phyloP scores from a whole-genome alignment of 768 basidiomycete species.

The Suillus clintonianus region DNA sequence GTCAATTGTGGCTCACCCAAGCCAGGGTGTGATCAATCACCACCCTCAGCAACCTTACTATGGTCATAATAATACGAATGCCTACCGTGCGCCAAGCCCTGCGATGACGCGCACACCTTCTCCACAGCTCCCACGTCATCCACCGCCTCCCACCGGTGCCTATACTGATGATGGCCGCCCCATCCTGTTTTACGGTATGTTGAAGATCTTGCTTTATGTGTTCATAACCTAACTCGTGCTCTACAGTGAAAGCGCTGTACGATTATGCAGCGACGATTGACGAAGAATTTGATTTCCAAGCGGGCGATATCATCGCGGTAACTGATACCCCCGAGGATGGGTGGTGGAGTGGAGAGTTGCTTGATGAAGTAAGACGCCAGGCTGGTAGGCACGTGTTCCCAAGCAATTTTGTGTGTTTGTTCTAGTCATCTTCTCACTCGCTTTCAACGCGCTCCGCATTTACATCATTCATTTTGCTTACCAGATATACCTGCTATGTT shows the following conservation, averaged over 20 bases:
- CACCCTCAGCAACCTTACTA: slow-evolving; percentile 32
- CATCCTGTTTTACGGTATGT: slow-evolving; percentile 87
- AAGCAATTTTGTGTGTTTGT: slow-evolving; percentile 84
- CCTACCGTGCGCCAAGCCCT: slow-evolving; percentile 48
- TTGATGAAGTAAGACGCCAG: slow-evolving; percentile 74
- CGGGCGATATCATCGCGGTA: slow-evolving; percentile 94
- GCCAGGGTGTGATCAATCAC: slow-evolving; percentile 22
- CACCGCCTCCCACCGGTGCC: slow-evolving; percentile 64
- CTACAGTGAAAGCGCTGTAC: slow-evolving; percentile 84
- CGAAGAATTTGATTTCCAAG: slow-evolving; percentile 96
- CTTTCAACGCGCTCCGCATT: background rate
- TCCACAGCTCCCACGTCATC: slow-evolving; percentile 44
- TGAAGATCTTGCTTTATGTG: slow-evolving; percentile 5
- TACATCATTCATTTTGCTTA: slow-evolving; percentile 1
- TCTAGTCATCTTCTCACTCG: slow-evolving; percentile 38
- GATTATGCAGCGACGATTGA: slow-evolving; percentile 83
- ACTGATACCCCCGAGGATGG: slow-evolving; percentile 93
- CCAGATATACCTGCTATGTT: background rate
- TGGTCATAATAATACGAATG: slow-evolving; percentile 11
- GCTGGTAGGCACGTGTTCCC: slow-evolving; percentile 80
- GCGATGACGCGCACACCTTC: slow-evolving; percentile 49
- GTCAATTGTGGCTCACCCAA: slow-evolving; percentile 7
- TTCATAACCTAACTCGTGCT: slow-evolving; percentile 4
- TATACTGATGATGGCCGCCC: slow-evolving; percentile 81
- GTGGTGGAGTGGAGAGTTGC: slow-evolving; percentile 93